Evolutionary conservation across 2,329 filamentous ascomycete genomes (phyloP).

Genomic region (Sphaerulina musiva): DNA sequence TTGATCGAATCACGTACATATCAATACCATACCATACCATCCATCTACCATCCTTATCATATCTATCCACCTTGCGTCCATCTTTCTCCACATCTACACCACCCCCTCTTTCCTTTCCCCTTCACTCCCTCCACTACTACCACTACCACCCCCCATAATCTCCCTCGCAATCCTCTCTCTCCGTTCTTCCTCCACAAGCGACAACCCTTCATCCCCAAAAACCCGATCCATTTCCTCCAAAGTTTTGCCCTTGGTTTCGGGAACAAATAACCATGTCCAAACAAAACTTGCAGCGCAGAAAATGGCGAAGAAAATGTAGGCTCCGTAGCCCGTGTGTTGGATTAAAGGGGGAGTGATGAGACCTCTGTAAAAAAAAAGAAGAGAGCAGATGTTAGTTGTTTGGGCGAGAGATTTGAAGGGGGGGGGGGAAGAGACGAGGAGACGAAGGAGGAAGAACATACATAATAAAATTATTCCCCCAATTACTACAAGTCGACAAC

Average conservation of each 20-base stretch:
- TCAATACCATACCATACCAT: no score
- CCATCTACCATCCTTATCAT: no score
- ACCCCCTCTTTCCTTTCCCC: no score
- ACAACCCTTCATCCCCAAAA: conserved; percentile 21
- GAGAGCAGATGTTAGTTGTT: conserved; percentile 48
- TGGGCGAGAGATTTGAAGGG: conserved; percentile 43
- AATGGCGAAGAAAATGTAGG: conserved; percentile 55
- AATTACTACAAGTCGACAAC: conserved; percentile 34
- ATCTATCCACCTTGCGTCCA: no score
- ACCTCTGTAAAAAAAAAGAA: conserved; percentile 33
- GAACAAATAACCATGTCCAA: conserved; percentile 51
- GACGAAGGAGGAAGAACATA: no score
- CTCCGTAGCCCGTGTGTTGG: conserved; percentile 50
- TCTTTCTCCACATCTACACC: no score
- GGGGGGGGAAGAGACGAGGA: conserved; percentile 40
- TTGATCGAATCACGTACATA: no score
- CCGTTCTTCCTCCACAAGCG: conserved; percentile 23
- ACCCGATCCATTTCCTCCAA: conserved; percentile 30
- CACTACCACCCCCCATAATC: conserved; percentile 11
- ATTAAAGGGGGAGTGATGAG: conserved; percentile 31
- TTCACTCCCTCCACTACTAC: no score
- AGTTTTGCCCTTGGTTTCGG: conserved; percentile 49
- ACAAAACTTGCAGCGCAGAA: conserved; percentile 47
- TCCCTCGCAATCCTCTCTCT: conserved; percentile 26
- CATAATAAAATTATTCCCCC: conserved; percentile 58